phyloP scores from a whole-genome alignment of 805 yeast genomes.

The Monosporozyma siamensis region DNA sequence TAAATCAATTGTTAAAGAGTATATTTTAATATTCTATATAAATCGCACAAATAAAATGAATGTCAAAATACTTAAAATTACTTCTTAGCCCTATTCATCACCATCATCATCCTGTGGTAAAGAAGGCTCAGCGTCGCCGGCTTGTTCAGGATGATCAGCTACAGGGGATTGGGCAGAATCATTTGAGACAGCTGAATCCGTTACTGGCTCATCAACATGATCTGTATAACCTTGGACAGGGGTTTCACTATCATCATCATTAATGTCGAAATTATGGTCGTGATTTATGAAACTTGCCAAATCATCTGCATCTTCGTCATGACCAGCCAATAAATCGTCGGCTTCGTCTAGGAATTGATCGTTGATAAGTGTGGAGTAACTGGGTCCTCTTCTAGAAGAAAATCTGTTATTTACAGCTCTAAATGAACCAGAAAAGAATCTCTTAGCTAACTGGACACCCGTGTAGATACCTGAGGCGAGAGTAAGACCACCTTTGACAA shows the following conservation, averaged over 20 bases:
- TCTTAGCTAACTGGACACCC: conserved; percentile 13
- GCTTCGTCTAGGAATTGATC: conserved; percentile 31
- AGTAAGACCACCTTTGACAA: conserved; percentile 50
- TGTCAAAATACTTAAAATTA: too few species aligned
- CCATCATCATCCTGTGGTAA: conserved; percentile 2
- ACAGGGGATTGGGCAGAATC: too few species aligned
- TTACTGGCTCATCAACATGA: conserved; percentile 6
- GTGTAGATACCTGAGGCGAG: conserved; percentile 33
- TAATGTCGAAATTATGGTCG: conserved; percentile 30
- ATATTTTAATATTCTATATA: neutral
- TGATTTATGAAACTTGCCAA: conserved; percentile 35
- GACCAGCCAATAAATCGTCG: conserved; percentile 29
- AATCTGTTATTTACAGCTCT: conserved; percentile 19
- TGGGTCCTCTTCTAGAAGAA: conserved; percentile 26
- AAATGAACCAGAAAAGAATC: conserved; percentile 9
- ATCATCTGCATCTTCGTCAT: conserved; percentile 43
- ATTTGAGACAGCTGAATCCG: neutral
- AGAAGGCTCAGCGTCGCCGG: conserved; percentile 2
- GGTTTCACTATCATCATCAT: conserved; percentile 11
- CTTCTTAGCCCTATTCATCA: too few species aligned
- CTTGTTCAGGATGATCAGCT: too few species aligned
- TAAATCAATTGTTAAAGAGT: too few species aligned
- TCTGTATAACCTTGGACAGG: neutral
- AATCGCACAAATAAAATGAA: neutral
- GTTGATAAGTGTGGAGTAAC: conserved; percentile 25